These are phyloP conservation scores for Hypoxylon fragiforme DNA, from an alignment of 495 filamentous ascomycete species.

Conservation along the genomic window DNA sequence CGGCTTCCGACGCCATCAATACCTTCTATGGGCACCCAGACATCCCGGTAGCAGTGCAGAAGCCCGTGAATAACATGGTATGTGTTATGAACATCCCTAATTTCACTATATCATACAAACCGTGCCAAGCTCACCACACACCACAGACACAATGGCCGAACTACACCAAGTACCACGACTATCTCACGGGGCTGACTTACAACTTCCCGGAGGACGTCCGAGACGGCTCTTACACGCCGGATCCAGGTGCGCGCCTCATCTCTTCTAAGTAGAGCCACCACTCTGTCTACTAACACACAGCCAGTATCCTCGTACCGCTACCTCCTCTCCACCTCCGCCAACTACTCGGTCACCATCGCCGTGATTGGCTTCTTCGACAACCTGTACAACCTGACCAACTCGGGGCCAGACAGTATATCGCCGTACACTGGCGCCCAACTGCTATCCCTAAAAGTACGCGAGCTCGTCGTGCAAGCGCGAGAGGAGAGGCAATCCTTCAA, in stretches of 20 bases:
- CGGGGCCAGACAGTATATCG: conserved; percentile 31
- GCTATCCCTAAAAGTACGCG: conserved; percentile 47
- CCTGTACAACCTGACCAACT: conserved; percentile 34
- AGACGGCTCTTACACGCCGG: conserved; percentile 37
- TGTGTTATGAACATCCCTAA: neutral
- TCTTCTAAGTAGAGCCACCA: too few species aligned
- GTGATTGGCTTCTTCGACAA: conserved; percentile 39
- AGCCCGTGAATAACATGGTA: conserved; percentile 38
- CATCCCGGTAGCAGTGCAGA: conserved; percentile 35
- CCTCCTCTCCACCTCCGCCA: conserved; percentile 43
- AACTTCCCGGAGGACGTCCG: conserved; percentile 48
- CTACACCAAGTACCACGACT: conserved; percentile 27
- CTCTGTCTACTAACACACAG: conserved; percentile 14
- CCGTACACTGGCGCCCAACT: conserved; percentile 46
- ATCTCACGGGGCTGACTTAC: conserved; percentile 49
- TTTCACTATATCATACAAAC: neutral
- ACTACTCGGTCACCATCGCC: conserved; percentile 35
- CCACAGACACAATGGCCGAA: conserved; percentile 32
- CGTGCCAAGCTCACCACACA: conserved; percentile 1
- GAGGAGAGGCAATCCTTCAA: conserved; percentile 35
- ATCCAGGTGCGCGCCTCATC: conserved; percentile 24
- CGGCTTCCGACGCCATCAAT: conserved; percentile 38
- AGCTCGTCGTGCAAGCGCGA: conserved; percentile 38
- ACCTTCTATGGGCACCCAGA: conserved; percentile 39
- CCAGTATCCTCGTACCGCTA: conserved; percentile 38